Conservation (phyloP, 2,329 filamentous ascomycete species). For the Fusarium nelsonii region DNA sequence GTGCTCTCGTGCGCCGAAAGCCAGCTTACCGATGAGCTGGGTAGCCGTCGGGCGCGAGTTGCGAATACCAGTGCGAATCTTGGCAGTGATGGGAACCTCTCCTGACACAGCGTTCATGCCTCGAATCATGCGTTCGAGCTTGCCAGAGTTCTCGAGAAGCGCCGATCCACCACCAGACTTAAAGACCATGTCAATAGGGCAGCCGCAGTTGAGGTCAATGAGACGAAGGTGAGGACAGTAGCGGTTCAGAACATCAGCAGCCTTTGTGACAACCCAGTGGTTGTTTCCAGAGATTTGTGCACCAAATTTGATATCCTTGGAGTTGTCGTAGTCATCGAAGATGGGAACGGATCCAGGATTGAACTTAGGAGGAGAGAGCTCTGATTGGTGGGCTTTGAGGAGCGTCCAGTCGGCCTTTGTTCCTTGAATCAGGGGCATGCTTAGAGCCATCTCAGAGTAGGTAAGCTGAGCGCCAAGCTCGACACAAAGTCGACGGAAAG, state of each 20-base stretch:
- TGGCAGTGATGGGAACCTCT: conserved; percentile 91
- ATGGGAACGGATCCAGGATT: conserved; percentile 63
- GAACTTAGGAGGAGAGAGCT: conserved; percentile 78
- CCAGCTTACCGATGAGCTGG: conserved; percentile 84
- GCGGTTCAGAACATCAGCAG: conserved; percentile 82
- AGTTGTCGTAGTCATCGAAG: conserved; percentile 83
- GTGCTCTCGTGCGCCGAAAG: conserved; percentile 81
- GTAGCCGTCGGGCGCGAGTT: conserved; percentile 83
- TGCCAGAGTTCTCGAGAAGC: conserved; percentile 86
- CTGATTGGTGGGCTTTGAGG: conserved; percentile 90
- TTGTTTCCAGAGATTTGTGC: conserved; percentile 94
- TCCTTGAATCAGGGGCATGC: conserved; percentile 88
- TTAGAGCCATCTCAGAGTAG: conserved; percentile 98
- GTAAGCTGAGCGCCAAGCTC: conserved; percentile 92
- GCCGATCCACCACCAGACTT: conserved; percentile 90
- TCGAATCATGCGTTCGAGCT: conserved; percentile 92
- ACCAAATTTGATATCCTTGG: conserved; percentile 87
- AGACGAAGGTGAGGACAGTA: conserved; percentile 87
- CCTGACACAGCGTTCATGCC: conserved; percentile 96
- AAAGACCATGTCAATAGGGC: conserved; percentile 94
- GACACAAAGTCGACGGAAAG: conserved; percentile 90
- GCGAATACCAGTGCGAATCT: conserved; percentile 91
- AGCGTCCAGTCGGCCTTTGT: conserved; percentile 94
- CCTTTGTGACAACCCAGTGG: conserved; percentile 89
- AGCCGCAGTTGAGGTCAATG: conserved; percentile 96